phyloP scores from a whole-genome alignment of 148 eudicot species.

The Chenopodium suecicum region DNA sequence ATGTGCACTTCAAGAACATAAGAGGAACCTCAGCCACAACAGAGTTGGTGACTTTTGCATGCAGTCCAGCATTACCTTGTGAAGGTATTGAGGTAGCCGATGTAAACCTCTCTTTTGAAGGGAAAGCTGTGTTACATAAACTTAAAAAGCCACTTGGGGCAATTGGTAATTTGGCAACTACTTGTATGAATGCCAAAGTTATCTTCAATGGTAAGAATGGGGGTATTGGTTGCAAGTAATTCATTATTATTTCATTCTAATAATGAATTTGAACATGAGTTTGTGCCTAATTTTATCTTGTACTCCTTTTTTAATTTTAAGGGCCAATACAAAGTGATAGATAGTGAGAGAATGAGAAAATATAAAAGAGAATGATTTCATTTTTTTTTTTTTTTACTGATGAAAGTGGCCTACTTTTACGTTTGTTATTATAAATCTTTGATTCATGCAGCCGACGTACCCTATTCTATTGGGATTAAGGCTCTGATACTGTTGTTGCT shows the following conservation, averaged over 20 bases:
- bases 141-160: neutral
- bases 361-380: neutral
- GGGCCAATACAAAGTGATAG: neutral
- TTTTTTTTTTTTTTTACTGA: neutral
- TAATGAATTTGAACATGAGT: too few species aligned
- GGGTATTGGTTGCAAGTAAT: constrained; percentile 20
- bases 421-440: neutral
- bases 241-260: neutral
- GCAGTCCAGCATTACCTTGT: constrained; percentile 35
- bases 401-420: neutral
- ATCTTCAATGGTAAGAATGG: constrained; percentile 32
- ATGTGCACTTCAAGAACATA: constrained; percentile 41
- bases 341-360: neutral
- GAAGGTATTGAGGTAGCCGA: constrained; percentile 36
- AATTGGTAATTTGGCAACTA: neutral
- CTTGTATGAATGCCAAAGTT: constrained; percentile 36
- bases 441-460: neutral
- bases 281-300: too few species aligned
- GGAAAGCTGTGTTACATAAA: constrained; percentile 9
- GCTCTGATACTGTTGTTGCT: neutral
- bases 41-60: constrained; percentile 24
- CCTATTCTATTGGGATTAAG: neutral
- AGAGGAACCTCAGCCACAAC: constrained; percentile 37
- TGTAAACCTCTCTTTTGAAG: constrained; percentile 24
- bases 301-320: neutral